Evolutionary conservation across 768 basidiomycete species (phyloP).

Genomic region (Leccinum boreale): DNA sequence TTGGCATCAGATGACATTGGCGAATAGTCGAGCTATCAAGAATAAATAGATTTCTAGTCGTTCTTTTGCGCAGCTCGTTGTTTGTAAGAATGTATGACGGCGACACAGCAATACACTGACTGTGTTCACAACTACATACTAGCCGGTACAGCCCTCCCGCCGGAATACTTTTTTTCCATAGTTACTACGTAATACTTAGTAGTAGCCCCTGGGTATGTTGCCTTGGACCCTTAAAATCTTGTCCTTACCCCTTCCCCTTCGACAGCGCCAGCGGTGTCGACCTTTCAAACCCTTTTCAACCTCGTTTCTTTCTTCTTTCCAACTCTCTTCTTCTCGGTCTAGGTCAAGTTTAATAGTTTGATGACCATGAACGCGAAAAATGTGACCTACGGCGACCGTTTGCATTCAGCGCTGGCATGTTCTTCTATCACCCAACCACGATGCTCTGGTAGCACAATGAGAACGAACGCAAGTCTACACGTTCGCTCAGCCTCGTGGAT

Average conservation of each 20-base stretch:
- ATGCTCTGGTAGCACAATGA: conserved; percentile 9
- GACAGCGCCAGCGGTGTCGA: conserved; percentile 4
- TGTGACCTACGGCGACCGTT: not conserved
- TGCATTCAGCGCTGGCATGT: not conserved
- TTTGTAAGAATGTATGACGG: not conserved
- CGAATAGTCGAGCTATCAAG: not conserved
- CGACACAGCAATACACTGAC: not conserved
- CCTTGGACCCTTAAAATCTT: not conserved
- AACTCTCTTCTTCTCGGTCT: not conserved
- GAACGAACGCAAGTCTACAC: not conserved
- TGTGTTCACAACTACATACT: not conserved
- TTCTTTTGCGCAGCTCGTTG: not conserved
- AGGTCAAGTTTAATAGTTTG: not conserved
- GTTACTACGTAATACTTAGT: not conserved
- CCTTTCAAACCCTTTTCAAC: conserved; percentile 7
- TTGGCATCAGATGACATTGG: not conserved
- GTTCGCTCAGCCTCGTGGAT: conserved; percentile 3
- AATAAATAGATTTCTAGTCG: not conserved
- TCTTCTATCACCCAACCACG: not conserved
- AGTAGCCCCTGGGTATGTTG: not conserved
- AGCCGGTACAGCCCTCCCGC: not conserved
- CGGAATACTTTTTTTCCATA: not conserved
- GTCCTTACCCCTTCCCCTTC: not conserved
- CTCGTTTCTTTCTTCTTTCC: not conserved
- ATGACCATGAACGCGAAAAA: conserved; percentile 7